Conservation (phyloP, 2,329 filamentous ascomycete genomes). For the Exophiala lecanii-corni region DNA sequence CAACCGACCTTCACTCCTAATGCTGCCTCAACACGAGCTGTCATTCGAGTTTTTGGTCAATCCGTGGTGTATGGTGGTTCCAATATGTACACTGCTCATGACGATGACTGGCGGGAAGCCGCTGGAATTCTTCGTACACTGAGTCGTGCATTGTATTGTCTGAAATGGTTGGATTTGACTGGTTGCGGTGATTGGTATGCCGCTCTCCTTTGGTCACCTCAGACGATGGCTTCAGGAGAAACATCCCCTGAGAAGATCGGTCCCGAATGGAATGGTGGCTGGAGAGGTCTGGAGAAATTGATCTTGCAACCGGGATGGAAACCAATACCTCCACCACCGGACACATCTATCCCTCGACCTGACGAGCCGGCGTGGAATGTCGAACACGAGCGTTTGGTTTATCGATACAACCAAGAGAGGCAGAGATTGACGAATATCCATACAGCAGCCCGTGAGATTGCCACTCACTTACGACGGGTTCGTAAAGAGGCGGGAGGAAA, state of each 20-base stretch:
- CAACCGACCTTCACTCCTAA: conserved; percentile 54
- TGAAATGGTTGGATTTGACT: conserved; percentile 59
- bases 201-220: conserved; percentile 43
- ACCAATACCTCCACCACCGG: conserved; percentile 24
- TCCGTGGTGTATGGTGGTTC: conserved; percentile 46
- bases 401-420: conserved; percentile 31
- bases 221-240: conserved; percentile 1
- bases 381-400: conserved; percentile 31
- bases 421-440: conserved; percentile 30
- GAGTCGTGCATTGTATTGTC: conserved; percentile 51
- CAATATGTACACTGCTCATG: conserved; percentile 49
- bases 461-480: conserved; percentile 30
- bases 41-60: conserved; percentile 10
- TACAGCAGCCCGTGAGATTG: conserved; percentile 30
- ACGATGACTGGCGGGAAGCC: conserved; percentile 54
- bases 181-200: conserved; percentile 54
- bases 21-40: conserved; percentile 31
- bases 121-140: conserved; percentile 53
- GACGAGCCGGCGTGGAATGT: conserved; percentile 29
- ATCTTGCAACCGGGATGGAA: conserved; percentile 40
- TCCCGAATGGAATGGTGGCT: conserved; percentile 44
- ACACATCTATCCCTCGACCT: neutral
- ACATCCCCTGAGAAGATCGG: conserved; percentile 24
- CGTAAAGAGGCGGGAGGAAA: conserved; percentile 34
- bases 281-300: conserved; percentile 42